A percentile compares a stretch with the other conserved stretches of the same genome.
These are phyloP conservation scores for Hyphopichia burtonii DNA, from an alignment of 1,139 yeast genomes.

Conservation along the genomic window DNA sequence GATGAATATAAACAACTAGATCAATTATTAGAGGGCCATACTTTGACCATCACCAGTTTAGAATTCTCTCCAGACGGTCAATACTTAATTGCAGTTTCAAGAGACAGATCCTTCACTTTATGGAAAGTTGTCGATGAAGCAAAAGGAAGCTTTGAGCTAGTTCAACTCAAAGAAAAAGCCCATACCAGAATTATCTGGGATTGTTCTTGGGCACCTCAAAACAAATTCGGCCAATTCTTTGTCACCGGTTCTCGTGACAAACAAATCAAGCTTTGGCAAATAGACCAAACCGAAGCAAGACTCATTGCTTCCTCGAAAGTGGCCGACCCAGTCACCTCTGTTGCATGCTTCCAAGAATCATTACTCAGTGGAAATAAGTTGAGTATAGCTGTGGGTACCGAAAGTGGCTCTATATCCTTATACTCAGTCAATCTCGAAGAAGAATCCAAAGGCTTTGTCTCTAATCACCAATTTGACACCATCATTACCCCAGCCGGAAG, in stretches of 20 bases:
- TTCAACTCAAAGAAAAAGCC: constrained; percentile 61
- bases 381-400: constrained; percentile 68
- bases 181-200: constrained; percentile 96
- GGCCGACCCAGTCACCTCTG: constrained; percentile 66
- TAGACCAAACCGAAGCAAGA: constrained; percentile 25
- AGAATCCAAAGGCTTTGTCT: constrained; percentile 22
- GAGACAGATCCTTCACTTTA: constrained; percentile 84
- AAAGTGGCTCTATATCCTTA: constrained; percentile 46
- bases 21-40: constrained; percentile 58
- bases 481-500: constrained; percentile 58
- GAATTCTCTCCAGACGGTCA: constrained; percentile 72
- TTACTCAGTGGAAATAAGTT: constrained; percentile 21
- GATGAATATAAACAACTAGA: constrained; percentile 41
- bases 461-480: constrained; percentile 28
- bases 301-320: constrained; percentile 38
- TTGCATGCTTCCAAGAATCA: constrained; percentile 47
- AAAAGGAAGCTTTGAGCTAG: constrained; percentile 40
- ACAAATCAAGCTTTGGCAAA: constrained; percentile 68
- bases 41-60: constrained; percentile 80
- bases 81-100: constrained; percentile 74
- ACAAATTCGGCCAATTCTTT: constrained; percentile 39
- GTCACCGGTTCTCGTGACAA: constrained; percentile 90
- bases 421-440: constrained; percentile 27
- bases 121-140: constrained; percentile 57
- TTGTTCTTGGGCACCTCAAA: constrained; percentile 72